A percentile compares a stretch with the other conserved stretches of the same genome.
Evolutionary conservation across 768 basidiomycete genomes (phyloP).

Genomic region (Mycena belliarum): DNA sequence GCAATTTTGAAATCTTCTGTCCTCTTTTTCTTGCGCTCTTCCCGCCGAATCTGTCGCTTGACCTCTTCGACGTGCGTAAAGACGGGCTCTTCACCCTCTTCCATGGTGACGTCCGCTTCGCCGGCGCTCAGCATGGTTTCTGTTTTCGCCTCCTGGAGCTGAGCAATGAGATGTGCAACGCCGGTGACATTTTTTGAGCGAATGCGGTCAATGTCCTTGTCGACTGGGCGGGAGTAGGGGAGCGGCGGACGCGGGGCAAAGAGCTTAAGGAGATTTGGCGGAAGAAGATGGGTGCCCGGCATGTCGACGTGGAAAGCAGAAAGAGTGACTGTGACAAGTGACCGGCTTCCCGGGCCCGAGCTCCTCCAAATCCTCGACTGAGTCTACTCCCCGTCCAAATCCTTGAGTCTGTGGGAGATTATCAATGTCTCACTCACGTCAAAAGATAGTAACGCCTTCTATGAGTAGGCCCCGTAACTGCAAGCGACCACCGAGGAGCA

Average conservation of each 20-base stretch:
- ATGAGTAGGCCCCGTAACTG: too few relatives aligned
- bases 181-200: slow-evolving; percentile 69
- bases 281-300: slow-evolving; percentile 85
- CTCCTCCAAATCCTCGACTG: too few relatives aligned
- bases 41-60: slow-evolving; percentile 73
- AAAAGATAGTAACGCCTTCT: too few relatives aligned
- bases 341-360: too few relatives aligned
- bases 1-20: slow-evolving; percentile 76
- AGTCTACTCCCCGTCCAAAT: too few relatives aligned
- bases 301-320: slow-evolving; percentile 27
- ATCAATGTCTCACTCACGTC: too few relatives aligned
- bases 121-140: slow-evolving; percentile 62
- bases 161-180: slow-evolving; percentile 72
- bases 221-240: slow-evolving; percentile 83
- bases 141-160: slow-evolving; percentile 78
- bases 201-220: slow-evolving; percentile 78
- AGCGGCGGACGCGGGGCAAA: slow-evolving; percentile 93
- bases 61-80: slow-evolving; percentile 84
- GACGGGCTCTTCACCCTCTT: slow-evolving; percentile 81
- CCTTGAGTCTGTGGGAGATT: too few relatives aligned
- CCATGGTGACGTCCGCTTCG: slow-evolving; percentile 60
- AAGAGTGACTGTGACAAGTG: not conserved
- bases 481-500: too few relatives aligned
- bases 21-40: slow-evolving; percentile 76
- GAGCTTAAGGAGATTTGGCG: slow-evolving; percentile 94